phyloP scores from a whole-genome alignment of 228 moss, liverwort and hornwort species.

The Sphagnum magellanicum region DNA sequence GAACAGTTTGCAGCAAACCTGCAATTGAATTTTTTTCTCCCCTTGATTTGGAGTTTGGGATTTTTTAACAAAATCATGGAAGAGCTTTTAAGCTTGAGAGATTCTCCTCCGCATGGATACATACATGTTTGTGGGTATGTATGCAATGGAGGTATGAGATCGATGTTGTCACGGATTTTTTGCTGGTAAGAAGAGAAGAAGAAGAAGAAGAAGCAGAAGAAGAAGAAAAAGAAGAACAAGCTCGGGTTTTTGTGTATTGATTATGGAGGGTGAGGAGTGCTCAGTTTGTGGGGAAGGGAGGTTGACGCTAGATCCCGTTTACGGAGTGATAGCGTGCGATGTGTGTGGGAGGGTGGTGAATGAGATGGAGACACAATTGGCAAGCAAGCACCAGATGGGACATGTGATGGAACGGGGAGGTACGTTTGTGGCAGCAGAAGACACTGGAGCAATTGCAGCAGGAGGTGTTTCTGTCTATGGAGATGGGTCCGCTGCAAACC shows the following conservation, averaged over 20 bases:
- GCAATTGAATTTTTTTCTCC: too few relatives aligned
- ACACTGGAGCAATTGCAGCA: slow-evolving; percentile 53
- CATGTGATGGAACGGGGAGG: slow-evolving; percentile 70
- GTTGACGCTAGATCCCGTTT: slow-evolving; percentile 61
- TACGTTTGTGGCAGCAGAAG: slow-evolving; percentile 40
- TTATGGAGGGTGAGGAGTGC: slow-evolving; percentile 21
- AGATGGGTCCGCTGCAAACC: slow-evolving; percentile 3
- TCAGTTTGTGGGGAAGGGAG: slow-evolving; percentile 58
- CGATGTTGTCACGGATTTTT: too few relatives aligned
- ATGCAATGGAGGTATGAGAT: too few relatives aligned
- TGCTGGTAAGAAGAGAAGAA: too few relatives aligned
- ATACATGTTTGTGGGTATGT: too few relatives aligned
- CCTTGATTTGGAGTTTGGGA: too few relatives aligned
- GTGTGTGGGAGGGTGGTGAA: slow-evolving; percentile 68
- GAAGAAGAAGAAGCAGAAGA: too few relatives aligned
- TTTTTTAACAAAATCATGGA: too few relatives aligned
- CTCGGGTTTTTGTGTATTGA: slow-evolving; percentile 4
- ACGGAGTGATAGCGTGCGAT: slow-evolving; percentile 76
- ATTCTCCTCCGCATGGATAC: too few relatives aligned
- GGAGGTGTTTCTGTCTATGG: slow-evolving; percentile 19
- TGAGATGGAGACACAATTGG: slow-evolving; percentile 61
- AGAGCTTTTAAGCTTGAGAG: too few relatives aligned
- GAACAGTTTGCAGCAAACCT: too few relatives aligned
- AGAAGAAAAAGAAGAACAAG: slow-evolving; percentile 13
- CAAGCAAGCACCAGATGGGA: slow-evolving; percentile 61